Evolutionary conservation across 768 basidiomycete species (phyloP), one percentile per base, ranked within the genome.

Genomic region (Collybiopsis confluens): DNA sequence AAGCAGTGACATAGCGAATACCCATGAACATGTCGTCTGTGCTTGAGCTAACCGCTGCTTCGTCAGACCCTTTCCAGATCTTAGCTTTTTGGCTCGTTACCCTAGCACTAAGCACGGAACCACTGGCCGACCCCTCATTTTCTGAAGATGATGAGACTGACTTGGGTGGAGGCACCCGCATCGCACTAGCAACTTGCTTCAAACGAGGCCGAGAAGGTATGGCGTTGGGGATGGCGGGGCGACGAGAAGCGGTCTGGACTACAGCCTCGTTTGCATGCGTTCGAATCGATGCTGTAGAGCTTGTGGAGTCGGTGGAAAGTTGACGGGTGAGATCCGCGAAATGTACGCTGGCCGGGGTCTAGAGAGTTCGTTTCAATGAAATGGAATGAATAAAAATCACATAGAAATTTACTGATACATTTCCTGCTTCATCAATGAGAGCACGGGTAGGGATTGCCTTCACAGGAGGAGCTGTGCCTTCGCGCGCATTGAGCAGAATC

Each of bases 101-200:
- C 70, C 76, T 70, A 62, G 64, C 62, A 68, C 69, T 56, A 36
- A 58, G 59, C 35, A 59, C 58, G 30, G 47, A 51, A 33, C 47
- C 47, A 23, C 47, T 48, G 33, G 30, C 24, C 15, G 42, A 45
- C 9, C 60, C 62, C 37, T 63, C 57, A 48, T 61, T 61, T 16
- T 64, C 66, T 30, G 61, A 60, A 36, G 70, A 59, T 33, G 62
- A 56, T 50, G 76, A 61, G 56, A 77, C 62, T 58, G 75, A 59
- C 58, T 76, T 73, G 21, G 86, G 83, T 1, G 81, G 73, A 18
- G 86, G 86, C 23, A 86, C 85, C 18, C 84, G 81, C 18, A 77
- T 76, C 15, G 83, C 81, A 56, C 79, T 80, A 6, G 83, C 87
- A 63, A 90, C 89, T 24, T 84, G 87, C 30, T 88, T 85, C 27